Evolutionary conservation across 2,329 filamentous ascomycete species (phyloP).

Genomic region (Fonsecaea multimorphosa): DNA sequence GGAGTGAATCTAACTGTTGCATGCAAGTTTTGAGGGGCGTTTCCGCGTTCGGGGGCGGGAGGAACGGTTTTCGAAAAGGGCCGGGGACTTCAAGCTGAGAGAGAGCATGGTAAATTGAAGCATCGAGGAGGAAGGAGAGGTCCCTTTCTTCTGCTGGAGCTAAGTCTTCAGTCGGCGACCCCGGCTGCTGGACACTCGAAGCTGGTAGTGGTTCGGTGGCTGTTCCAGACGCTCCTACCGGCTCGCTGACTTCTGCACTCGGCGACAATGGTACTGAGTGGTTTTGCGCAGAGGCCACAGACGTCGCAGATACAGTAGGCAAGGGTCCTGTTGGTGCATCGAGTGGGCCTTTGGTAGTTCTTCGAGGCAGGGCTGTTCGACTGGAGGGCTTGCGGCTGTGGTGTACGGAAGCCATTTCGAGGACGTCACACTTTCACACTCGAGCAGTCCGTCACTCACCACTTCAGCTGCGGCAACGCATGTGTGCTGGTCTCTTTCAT

Average conservation of each 20-base stretch:
- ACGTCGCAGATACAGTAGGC: slow-evolving; percentile 13
- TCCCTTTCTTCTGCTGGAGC: slow-evolving; percentile 62
- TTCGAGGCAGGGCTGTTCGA: slow-evolving; percentile 58
- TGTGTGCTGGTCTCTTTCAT: background rate
- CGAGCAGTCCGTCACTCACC: background rate
- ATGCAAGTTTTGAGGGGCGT: slow-evolving; percentile 57
- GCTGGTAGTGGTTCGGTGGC: background rate
- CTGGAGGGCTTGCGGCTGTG: slow-evolving; percentile 35
- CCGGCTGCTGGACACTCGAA: background rate
- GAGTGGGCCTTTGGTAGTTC: slow-evolving; percentile 78
- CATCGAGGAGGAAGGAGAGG: slow-evolving; percentile 78
- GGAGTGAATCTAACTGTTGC: slow-evolving; percentile 64
- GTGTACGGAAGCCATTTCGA: slow-evolving; percentile 20
- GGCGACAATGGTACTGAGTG: slow-evolving; percentile 8
- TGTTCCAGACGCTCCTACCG: background rate
- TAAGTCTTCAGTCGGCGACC: background rate
- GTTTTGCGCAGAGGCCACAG: slow-evolving; percentile 17
- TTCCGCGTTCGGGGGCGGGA: slow-evolving; percentile 65
- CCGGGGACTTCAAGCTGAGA: slow-evolving; percentile 65
- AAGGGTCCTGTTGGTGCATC: slow-evolving; percentile 73
- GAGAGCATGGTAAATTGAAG: slow-evolving; percentile 82
- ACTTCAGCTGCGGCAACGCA: background rate
- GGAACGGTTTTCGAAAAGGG: slow-evolving; percentile 72
- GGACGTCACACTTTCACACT: background rate
- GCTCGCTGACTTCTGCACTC: slow-evolving; percentile 10